Base-by-base conservation (phyloP, 2,329 filamentous ascomycete species). In the Leptosphaerulina australis region DNA sequence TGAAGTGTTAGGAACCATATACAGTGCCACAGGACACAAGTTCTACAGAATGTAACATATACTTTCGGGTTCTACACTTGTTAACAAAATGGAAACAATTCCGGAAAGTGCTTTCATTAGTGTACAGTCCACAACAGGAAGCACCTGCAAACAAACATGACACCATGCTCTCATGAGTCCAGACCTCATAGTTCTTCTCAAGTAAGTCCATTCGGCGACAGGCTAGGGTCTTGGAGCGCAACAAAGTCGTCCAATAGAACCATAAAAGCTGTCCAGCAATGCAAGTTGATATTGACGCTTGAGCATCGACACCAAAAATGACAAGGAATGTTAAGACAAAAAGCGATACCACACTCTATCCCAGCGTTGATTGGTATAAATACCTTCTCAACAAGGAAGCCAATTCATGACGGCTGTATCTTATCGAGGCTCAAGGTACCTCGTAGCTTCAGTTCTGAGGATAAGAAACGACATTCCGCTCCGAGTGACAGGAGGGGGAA, bases 361-460 rank as follows among this genome's bases (percentile, higher is more conserved):
- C n/a, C n/a, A n/a, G n/a, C n/a, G n/a, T n/a, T n/a, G n/a, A n/a
- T n/a, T n/a, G n/a, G n/a, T n/a, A n/a, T n/a, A n/a, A n/a, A n/a
- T n/a, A n/a, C n/a, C n/a, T n/a, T n/a, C n/a, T n/a, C n/a, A n/a
- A n/a, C n/a, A n/a, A n/a, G n/a, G n/a, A n/a, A n/a, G n/a, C n/a
- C 10, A 6, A 14, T n/a, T 26, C 24, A 8, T 3, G 7, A 29
- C 11, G 14, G 20, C 7, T 15, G 2, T 11, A 6, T 20, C 3
- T 14, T 18, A 6, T 3, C 5, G 4, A 28, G 14, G 11, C 6
- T n/a, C 15, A 37, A 21, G 5, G 20, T 22, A 17, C 36, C 25
- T 20, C 36, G 41, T 12, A 33, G 20, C 22, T 51, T 46, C 17
- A 46, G 43, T 21, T 51, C 46, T 14, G 36, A 37, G 25, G 2